Evolutionary conservation across 305 asterid species (phyloP), one percentile per base, ranked within the genome.

Genomic region (Andrographis paniculata): DNA sequence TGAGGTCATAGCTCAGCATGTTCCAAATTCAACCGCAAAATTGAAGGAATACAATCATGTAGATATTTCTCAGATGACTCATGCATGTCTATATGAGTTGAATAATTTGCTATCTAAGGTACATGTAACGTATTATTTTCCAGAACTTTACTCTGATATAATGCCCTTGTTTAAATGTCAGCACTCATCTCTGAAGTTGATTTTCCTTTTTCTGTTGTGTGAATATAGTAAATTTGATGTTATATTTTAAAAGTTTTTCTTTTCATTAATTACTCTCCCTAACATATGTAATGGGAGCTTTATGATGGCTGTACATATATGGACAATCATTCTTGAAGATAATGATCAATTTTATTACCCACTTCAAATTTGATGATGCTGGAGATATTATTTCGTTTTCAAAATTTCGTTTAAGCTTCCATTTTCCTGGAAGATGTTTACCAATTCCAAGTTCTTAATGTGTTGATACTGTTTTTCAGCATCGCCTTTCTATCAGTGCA

Each of bases 21-120:
- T 80, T 50, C 69, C 91, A 30, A 79, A 72, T 50, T 75, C 95
- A 13, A 76, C 77, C 19, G 62, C 82, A 2, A 82, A 74, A 65
- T 31, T 85, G 75, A 76, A 72, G 74, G 30, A 17, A 1, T 89
- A 76, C 62, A 9, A 56, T 28, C 62, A 74, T 36, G 40, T 20
- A 33, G 75, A 33, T 59, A 36, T 67, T 42, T 84, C 94, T 6
- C 33, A 15, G 45, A 16, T 1, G 52, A 54, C 54, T 14, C 27
- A 35, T 45, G 31, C 50, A 58, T 14, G 50, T 42, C 23, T 79
- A 28, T 48, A 14, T 31, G 38, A 49, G n/a, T 48, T 89, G 43
- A 35, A 15, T 54, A 64, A 17, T 48, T 61, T 71, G 59, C 35
- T 41, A 24, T 20, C 17, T 20, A 65, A 76, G 94, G 98, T 89